Conservation (phyloP, 495 filamentous ascomycete genomes). For the Amphirosellinia nigrospora region DNA sequence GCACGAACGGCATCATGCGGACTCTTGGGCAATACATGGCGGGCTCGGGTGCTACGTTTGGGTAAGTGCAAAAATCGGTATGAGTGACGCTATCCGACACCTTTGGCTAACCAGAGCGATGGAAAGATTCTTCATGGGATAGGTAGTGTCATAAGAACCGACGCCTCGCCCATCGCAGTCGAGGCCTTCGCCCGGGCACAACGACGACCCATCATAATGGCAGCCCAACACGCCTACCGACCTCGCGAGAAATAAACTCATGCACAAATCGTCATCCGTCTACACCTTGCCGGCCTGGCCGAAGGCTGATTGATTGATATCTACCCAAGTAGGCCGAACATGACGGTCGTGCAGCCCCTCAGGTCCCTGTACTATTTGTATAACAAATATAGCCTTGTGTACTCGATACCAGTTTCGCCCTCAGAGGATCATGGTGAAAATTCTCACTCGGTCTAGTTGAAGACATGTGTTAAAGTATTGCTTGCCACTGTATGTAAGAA, state of each 20-base stretch:
- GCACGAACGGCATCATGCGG: slow-evolving; percentile 89
- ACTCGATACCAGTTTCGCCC: slow-evolving; percentile 7
- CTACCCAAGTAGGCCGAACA: neutral
- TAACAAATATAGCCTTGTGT: slow-evolving; percentile 10
- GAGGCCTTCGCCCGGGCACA: slow-evolving; percentile 67
- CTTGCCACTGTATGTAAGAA: slow-evolving; percentile 17
- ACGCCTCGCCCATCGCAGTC: slow-evolving; percentile 65
- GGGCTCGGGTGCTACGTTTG: slow-evolving; percentile 95
- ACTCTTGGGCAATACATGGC: slow-evolving; percentile 97
- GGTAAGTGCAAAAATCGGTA: slow-evolving; percentile 60
- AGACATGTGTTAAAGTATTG: neutral
- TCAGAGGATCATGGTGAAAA: neutral
- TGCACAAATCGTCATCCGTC: neutral
- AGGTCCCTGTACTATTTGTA: slow-evolving; percentile 23
- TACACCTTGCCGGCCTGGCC: neutral
- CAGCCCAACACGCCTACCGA: slow-evolving; percentile 53
- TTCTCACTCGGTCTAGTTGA: neutral
- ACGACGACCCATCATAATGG: slow-evolving; percentile 67
- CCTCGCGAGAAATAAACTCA: slow-evolving; percentile 35
- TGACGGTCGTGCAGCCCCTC: slow-evolving; percentile 6
- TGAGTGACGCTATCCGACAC: neutral
- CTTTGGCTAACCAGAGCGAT: neutral
- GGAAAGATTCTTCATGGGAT: slow-evolving; percentile 98
- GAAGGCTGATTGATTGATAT: neutral
- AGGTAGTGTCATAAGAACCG: slow-evolving; percentile 91